Base-by-base conservation (phyloP, 306 rosid species). In the Lathyrus aphaca region DNA sequence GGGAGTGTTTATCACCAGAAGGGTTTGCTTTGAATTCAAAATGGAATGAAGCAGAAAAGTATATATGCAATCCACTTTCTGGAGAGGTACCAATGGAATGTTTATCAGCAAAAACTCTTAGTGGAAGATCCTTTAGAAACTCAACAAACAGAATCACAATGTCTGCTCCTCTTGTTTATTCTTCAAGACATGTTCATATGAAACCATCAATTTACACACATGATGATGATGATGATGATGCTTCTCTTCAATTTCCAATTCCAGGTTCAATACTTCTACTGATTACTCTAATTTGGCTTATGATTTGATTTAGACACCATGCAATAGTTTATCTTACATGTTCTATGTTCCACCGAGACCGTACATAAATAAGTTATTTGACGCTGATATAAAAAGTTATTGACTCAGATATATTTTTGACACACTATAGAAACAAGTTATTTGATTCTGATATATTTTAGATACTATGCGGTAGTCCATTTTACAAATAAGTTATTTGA, bases 11-110 rank as follows among this genome's bases (percentile, higher is more conserved):
- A 72, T 95, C 97, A 0, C 96, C 97, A 57, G 96, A 95, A 46
- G 92, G 96, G 72, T 86, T 84, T 82, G 92, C 95, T 54, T 78
- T 95, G 54, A 89, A 95, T 79, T 91, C 99, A 2, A 95, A 95
- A 77, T 95, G 99, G 99, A 89, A 87, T 69, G 99, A 95, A 65
- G 99, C 99, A 73, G 99, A 95, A 78, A 95, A 82, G 55, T 95
- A 91, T 49, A 95, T 95, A 73, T 84, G 97, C 86, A 95, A 95
- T 54, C 99, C 99, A 39, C 83, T 83, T 68, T 95, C 99, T 3
- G 99, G 99, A 39, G 93, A 91, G 23, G 87, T 95, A 21, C 99
- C 99, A 50, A 69, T 87, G 84, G 99, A 95, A 81, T 95, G 99
- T 89, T 73, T 95, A 66, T 95, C 99, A 27, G 88, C 97, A 68